phyloP scores from a whole-genome alignment of 331 rosid genomes.

The Arachis monticola region DNA sequence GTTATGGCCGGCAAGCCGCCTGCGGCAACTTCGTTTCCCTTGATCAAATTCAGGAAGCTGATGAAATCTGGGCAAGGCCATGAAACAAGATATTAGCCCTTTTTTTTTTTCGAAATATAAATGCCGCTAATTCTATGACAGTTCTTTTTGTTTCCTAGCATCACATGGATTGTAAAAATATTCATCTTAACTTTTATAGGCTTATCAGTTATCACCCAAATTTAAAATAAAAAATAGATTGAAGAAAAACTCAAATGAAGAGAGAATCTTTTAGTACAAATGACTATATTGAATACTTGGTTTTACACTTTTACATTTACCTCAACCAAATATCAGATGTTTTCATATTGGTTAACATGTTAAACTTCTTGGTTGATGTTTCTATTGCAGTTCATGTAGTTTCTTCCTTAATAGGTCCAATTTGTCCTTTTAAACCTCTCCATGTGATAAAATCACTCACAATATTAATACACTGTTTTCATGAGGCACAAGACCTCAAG shows the following conservation, averaged over 20 bases:
- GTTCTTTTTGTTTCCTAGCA: no score
- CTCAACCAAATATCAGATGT: not conserved
- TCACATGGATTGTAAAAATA: not conserved
- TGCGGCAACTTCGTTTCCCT: conserved; percentile 94
- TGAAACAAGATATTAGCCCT: conserved; percentile 41
- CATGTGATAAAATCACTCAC: not conserved
- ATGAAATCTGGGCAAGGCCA: conserved; percentile 74
- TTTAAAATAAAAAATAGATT: no score
- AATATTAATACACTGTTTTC: not conserved
- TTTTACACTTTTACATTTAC: no score
- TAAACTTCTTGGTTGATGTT: not conserved
- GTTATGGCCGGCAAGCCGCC: conserved; percentile 94
- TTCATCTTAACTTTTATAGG: not conserved
- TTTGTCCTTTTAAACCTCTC: not conserved
- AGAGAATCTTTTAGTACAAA: not conserved
- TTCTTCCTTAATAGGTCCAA: not conserved
- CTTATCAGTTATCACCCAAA: not conserved
- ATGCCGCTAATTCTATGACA: no score
- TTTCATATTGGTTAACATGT: not conserved
- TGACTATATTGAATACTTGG: not conserved
- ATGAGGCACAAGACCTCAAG: conserved; percentile 2
- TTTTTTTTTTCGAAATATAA: not conserved
- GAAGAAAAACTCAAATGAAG: not conserved
- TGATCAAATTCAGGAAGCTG: conserved; percentile 92
- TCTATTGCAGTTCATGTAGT: not conserved